Conservation (phyloP, 139 green algal species). For the Chlamydomonas applanata region DNA sequence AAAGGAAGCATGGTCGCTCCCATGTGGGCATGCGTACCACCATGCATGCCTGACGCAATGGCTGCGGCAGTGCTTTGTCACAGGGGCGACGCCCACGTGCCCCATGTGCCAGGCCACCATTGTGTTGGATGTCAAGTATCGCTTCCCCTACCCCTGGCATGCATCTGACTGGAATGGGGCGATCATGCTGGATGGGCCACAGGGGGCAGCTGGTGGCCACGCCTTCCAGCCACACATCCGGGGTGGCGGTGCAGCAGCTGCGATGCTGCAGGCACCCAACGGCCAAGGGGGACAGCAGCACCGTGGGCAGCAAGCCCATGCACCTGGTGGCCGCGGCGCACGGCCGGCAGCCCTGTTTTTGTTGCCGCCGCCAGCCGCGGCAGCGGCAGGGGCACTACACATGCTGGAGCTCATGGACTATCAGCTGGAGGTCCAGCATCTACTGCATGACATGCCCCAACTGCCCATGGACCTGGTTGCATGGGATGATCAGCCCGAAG, state of each 20-base stretch:
- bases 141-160: conserved; percentile 7
- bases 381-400: conserved; percentile 1
- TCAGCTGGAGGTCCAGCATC: conserved; percentile 38
- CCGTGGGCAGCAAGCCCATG: neutral
- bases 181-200: neutral
- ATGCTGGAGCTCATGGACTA: conserved; percentile 35
- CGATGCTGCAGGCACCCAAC: neutral
- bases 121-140: conserved; percentile 51
- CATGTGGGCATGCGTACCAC: conserved; percentile 79
- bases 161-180: neutral
- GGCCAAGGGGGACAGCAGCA: neutral
- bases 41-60: conserved; percentile 71
- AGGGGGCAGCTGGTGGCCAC: neutral
- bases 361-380: neutral
- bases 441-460: conserved; percentile 22
- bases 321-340: neutral
- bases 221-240: no score
- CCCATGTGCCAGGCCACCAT: conserved; percentile 79
- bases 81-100: conserved; percentile 57
- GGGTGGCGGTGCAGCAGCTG: no score
- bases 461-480: no score
- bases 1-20: conserved; percentile 41
- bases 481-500: no score
- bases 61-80: conserved; percentile 68
- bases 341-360: neutral